Percentiles rank a stretch among this genome's conserved stretches.
These are phyloP conservation scores for Nidularia pulvinata DNA, from an alignment of 768 basidiomycete genomes.

Conservation along the genomic window DNA sequence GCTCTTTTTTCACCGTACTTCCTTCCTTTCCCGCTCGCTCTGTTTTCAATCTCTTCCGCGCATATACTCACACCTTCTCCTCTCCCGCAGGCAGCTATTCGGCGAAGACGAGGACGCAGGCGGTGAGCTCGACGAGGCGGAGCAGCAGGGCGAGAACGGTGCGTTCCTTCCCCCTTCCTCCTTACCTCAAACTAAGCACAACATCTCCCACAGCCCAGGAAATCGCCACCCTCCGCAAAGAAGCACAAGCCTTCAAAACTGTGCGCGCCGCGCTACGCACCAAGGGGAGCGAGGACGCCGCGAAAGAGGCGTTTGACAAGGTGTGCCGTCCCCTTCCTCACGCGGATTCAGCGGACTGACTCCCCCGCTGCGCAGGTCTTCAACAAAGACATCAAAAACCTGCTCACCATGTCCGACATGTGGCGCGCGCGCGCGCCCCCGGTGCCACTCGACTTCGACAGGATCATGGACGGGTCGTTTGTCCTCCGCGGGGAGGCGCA, in stretches of 20 bases:
- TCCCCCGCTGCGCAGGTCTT: slow-evolving; percentile 63
- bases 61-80: slow-evolving; percentile 2
- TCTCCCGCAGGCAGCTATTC: slow-evolving; percentile 74
- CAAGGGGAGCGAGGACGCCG: slow-evolving; percentile 40
- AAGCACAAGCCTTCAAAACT: slow-evolving; percentile 85
- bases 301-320: slow-evolving; percentile 82
- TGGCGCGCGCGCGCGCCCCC: slow-evolving; percentile 93
- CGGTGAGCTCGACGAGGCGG: slow-evolving; percentile 88
- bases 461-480: slow-evolving; percentile 68
- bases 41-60: too few relatives aligned
- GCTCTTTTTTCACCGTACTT: too few relatives aligned
- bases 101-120: slow-evolving; percentile 89
- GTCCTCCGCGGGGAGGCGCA: slow-evolving; percentile 29
- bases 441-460: slow-evolving; percentile 79
- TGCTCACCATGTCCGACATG: slow-evolving; percentile 96
- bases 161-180: slow-evolving; percentile 8
- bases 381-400: slow-evolving; percentile 81
- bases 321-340: slow-evolving; percentile 29
- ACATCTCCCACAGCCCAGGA: slow-evolving; percentile 64
- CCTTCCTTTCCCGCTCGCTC: too few relatives aligned
- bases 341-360: neutral
- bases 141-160: slow-evolving; percentile 95
- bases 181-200: neutral
- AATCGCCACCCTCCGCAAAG: slow-evolving; percentile 86
- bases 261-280: slow-evolving; percentile 58